These are phyloP conservation scores for Hypoxylon sp. DNA, from an alignment of 2,329 filamentous ascomycete genomes.

Conservation along the genomic window DNA sequence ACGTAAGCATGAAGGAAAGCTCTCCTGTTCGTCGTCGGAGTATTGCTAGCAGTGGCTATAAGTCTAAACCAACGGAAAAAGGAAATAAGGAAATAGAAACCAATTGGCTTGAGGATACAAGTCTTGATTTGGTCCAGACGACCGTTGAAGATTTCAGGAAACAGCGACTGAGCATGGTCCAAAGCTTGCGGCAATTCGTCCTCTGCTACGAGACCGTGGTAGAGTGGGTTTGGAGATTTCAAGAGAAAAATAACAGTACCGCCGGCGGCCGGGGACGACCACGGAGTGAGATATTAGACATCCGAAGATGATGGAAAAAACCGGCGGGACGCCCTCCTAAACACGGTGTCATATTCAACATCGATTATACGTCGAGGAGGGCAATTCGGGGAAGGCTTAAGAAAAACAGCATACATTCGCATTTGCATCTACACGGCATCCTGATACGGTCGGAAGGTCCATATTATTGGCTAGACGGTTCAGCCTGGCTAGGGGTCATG, in stretches of 20 bases:
- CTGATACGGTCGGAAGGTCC: constrained; percentile 34
- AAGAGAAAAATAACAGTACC: constrained; percentile 55
- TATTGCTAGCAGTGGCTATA: constrained; percentile 28
- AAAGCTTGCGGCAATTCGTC: constrained; percentile 92
- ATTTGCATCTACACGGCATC: constrained; percentile 43
- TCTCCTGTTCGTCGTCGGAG: constrained; percentile 47
- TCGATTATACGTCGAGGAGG: constrained; percentile 3
- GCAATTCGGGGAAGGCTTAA: constrained; percentile 15
- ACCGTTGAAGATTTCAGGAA: constrained; percentile 92
- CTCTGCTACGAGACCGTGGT: constrained; percentile 96
- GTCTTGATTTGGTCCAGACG: constrained; percentile 83
- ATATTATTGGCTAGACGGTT: constrained; percentile 39
- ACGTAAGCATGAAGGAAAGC: constrained; percentile 61
- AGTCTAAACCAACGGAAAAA: constrained; percentile 9
- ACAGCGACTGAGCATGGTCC: constrained; percentile 96
- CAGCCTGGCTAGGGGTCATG: constrained; percentile 27
- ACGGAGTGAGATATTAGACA: constrained; percentile 56
- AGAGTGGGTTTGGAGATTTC: constrained; percentile 80
- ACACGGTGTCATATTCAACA: constrained; percentile 4
- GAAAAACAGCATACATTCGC: constrained; percentile 35
- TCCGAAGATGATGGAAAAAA: constrained; percentile 39
- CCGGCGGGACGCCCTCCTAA: constrained; percentile 1
- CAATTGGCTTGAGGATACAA: constrained; percentile 78
- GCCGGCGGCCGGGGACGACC: constrained; percentile 47
- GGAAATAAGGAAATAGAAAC: constrained; percentile 59